These are phyloP conservation scores for Pestalotiopsis sp. DNA, from an alignment of 2,329 filamentous ascomycete genomes.

Conservation along the genomic window DNA sequence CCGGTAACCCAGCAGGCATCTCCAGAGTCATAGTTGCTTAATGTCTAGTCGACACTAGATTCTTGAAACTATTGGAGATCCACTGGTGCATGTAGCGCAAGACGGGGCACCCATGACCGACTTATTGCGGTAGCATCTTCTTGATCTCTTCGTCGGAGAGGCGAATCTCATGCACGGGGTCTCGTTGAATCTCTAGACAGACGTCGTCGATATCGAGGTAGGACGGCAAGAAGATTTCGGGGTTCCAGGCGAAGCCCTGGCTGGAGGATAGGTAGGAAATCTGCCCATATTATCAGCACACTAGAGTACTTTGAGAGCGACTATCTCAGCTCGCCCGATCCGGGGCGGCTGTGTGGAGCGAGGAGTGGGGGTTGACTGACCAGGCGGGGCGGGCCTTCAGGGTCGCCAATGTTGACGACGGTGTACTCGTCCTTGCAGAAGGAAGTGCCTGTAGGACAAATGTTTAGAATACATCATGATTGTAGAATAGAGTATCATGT, in stretches of 20 bases:
- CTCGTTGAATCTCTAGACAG: conserved; percentile 74
- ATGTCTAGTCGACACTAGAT: neutral
- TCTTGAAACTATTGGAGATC: neutral
- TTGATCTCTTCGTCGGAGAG: conserved; percentile 78
- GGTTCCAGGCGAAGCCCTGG: conserved; percentile 84
- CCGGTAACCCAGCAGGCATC: neutral
- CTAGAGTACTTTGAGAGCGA: conserved; percentile 4
- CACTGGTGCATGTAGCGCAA: neutral
- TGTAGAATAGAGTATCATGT: conserved; percentile 13
- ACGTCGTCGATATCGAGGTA: conserved; percentile 76
- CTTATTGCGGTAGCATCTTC: conserved; percentile 67
- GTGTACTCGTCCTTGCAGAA: conserved; percentile 76
- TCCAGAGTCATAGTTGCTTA: neutral
- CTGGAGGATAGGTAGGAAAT: conserved; percentile 80
- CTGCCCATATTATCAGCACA: conserved; percentile 43
- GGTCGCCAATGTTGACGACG: conserved; percentile 78
- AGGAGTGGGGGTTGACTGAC: conserved; percentile 48
- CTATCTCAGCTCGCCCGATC: neutral
- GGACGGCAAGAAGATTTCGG: conserved; percentile 81
- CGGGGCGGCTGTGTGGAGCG: neutral
- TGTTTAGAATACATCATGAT: conserved; percentile 19
- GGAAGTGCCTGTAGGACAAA: conserved; percentile 60
- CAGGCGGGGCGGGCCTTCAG: conserved; percentile 72
- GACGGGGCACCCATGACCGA: neutral
- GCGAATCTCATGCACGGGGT: conserved; percentile 78